A percentile compares a stretch with the other conserved stretches of the same genome.
Evolutionary conservation across 371 early-diverging fungal genomes (phyloP).

Genomic region (Actinomucor elegans): DNA sequence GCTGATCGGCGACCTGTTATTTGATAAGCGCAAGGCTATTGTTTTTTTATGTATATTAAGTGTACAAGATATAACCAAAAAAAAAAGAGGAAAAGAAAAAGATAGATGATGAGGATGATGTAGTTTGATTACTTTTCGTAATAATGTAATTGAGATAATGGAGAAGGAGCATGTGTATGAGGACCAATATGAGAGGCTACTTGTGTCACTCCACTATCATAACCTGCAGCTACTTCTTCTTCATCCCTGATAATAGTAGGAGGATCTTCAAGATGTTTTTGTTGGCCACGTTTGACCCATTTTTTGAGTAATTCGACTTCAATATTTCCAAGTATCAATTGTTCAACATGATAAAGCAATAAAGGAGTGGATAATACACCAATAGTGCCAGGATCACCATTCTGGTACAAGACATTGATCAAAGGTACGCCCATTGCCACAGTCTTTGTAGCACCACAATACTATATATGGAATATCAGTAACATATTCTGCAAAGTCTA

Average conservation of each 20-base stretch:
- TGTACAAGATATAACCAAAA: neutral
- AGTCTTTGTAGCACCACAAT: slow-evolving; percentile 78
- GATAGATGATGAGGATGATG: neutral
- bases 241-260: slow-evolving; percentile 9
- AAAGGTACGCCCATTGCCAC: slow-evolving; percentile 79
- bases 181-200: slow-evolving; percentile 12
- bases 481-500: neutral
- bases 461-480: slow-evolving; percentile 19
- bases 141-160: slow-evolving; percentile 16
- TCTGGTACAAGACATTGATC: slow-evolving; percentile 69
- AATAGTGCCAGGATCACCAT: slow-evolving; percentile 47
- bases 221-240: slow-evolving; percentile 15
- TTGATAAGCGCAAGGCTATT: no score
- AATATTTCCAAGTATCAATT: slow-evolving; percentile 56
- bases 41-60: no score
- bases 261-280: neutral
- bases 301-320: slow-evolving; percentile 28
- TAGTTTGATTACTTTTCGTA: slow-evolving; percentile 8
- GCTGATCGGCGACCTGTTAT: no score
- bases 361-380: slow-evolving; percentile 71
- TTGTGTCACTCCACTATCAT: slow-evolving; percentile 18
- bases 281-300: slow-evolving; percentile 22
- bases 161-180: slow-evolving; percentile 17
- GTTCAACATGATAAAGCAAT: slow-evolving; percentile 76
- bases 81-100: neutral